Base-by-base conservation (phyloP, 306 rosid species). In the Quercus engelmannii region DNA sequence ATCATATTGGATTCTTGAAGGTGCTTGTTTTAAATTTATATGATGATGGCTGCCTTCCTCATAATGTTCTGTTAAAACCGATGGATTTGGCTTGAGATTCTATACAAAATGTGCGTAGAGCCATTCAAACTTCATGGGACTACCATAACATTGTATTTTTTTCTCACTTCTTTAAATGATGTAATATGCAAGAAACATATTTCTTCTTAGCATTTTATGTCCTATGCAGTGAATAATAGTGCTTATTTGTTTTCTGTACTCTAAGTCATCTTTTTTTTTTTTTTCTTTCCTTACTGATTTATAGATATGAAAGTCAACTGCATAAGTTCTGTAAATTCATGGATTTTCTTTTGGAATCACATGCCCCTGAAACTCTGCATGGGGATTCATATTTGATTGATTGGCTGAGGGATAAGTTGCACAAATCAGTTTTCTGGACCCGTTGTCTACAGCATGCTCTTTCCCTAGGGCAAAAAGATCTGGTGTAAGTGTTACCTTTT, bases 361-460 rank as follows among this genome's bases (percentile, higher is more conserved):
- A 92, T 59, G 90, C 99, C 17, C 99, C 99, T 4, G 97, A 94
- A 79, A 76, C 90, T 26, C 78, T 78, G 80, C 91, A 88, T 56
- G 81, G 61, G 21, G 77, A 57, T 15, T 54, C 97, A 11, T 86
- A 93, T 74, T 80, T 91, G 64, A 86, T 83, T 68, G 87, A 92
- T 35, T 86, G 89, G 79, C 64, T 94, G 83, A 88, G 85, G 89
- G 88, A 86, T 77, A 94, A 85, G 86, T n/a, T 94, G 74, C 90
- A 91, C 71, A 92, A 91, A 72, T 94, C 95, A 18, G 92, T 81
- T 76, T 94, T 92, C 80, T 94, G 99, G 97, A 87, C 92, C 1
- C 88, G 79, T 80, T 68, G 83, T 81, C 80, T 94, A 30, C 82
- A 90, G 69, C 92, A 83, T 65, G 88, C 85, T 62, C 76, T 91